A percentile compares a stretch with the other conserved stretches of the same genome.
Conservation (phyloP, 1,284 basidiomycete genomes). For the Sporisorium graminicola region DNA sequence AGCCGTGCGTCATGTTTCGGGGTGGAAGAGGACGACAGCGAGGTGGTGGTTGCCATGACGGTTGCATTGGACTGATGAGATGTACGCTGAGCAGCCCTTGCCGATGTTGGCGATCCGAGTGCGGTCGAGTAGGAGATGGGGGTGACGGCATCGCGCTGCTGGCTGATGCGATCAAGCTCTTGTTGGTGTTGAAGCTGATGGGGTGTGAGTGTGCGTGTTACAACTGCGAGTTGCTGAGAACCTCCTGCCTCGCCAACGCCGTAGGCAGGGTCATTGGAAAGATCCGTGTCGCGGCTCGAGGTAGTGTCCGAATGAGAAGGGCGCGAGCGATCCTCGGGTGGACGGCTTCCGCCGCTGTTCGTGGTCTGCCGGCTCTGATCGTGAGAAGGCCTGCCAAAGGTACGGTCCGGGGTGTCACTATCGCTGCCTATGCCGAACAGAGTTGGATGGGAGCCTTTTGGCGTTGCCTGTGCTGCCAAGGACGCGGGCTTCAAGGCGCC, state of each 20-base stretch:
- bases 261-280: constrained; percentile 18
- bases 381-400: constrained; percentile 21
- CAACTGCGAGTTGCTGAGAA: constrained; percentile 13
- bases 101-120: constrained; percentile 4
- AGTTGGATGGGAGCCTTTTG: constrained; percentile 6
- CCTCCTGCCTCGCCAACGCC: constrained; percentile 38
- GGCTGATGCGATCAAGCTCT: constrained; percentile 29
- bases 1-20: constrained; percentile 19
- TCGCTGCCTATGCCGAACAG: constrained; percentile 1
- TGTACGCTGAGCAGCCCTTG: constrained; percentile 13
- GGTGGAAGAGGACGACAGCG: constrained; percentile 16
- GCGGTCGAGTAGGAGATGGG: constrained; percentile 6
- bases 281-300: constrained; percentile 25
- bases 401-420: constrained; percentile 21
- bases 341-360: constrained; percentile 12
- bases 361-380: constrained; percentile 14
- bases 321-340: constrained; percentile 8
- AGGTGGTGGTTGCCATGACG: constrained; percentile 12
- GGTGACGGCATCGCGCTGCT: constrained; percentile 12
- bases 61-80: constrained; percentile 33
- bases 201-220: constrained; percentile 16
- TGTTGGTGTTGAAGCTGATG: constrained; percentile 22
- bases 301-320: constrained; percentile 30
- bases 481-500: not conserved
- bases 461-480: not conserved